Evolutionary conservation across 2,329 filamentous ascomycete species (phyloP).

Genomic region (Ophiostoma novo-ulmi): DNA sequence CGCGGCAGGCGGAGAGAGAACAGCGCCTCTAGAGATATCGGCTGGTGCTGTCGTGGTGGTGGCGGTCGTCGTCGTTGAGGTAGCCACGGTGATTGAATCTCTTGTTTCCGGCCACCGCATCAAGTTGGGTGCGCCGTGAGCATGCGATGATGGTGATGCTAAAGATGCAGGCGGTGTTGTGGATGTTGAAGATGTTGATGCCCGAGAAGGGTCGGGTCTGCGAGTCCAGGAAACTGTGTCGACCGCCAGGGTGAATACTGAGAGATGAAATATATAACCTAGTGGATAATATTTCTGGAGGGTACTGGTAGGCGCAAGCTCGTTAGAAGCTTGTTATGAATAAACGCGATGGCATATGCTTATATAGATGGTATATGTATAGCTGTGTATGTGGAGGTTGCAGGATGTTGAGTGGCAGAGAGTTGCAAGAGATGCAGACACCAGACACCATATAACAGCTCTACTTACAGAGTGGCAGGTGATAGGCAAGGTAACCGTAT

Average conservation of each 20-base stretch:
- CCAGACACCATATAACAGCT: neutral
- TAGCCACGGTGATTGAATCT: slow-evolving; percentile 18
- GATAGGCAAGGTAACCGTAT: neutral
- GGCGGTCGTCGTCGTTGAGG: slow-evolving; percentile 17
- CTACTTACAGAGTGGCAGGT: neutral
- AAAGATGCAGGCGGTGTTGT: neutral
- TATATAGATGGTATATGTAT: neutral
- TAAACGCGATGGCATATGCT: neutral
- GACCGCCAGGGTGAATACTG: slow-evolving; percentile 30
- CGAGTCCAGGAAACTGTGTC: slow-evolving; percentile 27
- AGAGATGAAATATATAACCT: neutral
- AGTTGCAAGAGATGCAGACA: neutral
- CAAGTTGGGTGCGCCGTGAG: neutral
- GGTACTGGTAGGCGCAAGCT: neutral
- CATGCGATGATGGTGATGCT: neutral
- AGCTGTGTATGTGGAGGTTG: neutral
- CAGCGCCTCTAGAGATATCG: slow-evolving; percentile 3
- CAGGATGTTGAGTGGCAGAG: neutral
- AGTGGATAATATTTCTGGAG: slow-evolving; percentile 3
- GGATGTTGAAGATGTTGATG: neutral
- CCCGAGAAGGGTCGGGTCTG: neutral
- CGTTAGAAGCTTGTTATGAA: neutral
- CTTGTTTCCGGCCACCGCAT: slow-evolving; percentile 13
- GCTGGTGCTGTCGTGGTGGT: slow-evolving; percentile 12
- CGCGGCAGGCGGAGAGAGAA: slow-evolving; percentile 12